These are phyloP conservation scores for Carex kokanica DNA, from an alignment of 176 grass and related monocot species.

Conservation along the genomic window DNA sequence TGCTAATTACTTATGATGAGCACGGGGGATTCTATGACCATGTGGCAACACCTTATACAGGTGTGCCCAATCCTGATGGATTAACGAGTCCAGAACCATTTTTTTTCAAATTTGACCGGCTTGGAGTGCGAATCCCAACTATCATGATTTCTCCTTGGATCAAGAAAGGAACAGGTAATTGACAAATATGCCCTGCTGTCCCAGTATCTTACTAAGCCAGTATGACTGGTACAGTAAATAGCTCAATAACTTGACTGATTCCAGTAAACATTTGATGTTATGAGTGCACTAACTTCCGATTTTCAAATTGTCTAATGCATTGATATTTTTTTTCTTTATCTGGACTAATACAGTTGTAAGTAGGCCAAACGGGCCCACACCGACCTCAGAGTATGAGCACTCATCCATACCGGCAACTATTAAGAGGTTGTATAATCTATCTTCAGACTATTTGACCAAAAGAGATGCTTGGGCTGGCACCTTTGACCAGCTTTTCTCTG, in stretches of 20 bases:
- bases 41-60: conserved; percentile 59
- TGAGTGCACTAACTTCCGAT: not conserved
- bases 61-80: conserved; percentile 86
- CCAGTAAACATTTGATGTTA: not conserved
- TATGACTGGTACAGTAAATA: not conserved
- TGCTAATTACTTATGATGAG: conserved; percentile 88
- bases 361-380: conserved; percentile 41
- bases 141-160: conserved; percentile 93
- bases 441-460: conserved; percentile 65
- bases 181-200: not conserved
- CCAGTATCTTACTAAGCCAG: not conserved
- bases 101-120: conserved; percentile 75
- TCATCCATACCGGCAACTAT: conserved; percentile 92
- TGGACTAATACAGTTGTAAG: conserved; percentile 43
- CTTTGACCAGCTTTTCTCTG: conserved; percentile 60
- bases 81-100: conserved; percentile 53
- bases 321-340: not conserved
- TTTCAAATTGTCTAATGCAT: not conserved
- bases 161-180: conserved; percentile 60
- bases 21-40: conserved; percentile 92
- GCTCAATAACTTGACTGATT: not conserved
- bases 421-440: conserved; percentile 75
- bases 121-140: conserved; percentile 77
- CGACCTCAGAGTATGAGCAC: conserved; percentile 75
- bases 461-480: conserved; percentile 94